phyloP scores from a whole-genome alignment of 148 eudicot genomes.

The Oxyria digyna region DNA sequence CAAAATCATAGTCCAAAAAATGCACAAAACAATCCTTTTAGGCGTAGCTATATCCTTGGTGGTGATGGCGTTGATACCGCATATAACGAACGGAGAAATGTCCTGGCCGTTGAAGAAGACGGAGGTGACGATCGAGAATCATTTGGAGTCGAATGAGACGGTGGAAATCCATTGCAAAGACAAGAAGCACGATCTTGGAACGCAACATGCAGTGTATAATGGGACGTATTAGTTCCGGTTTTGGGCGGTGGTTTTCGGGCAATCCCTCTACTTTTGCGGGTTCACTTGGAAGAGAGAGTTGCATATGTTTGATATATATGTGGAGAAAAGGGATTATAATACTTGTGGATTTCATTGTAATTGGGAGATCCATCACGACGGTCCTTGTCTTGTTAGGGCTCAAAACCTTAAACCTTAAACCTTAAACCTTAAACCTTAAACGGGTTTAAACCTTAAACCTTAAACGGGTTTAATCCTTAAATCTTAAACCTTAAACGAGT shows the following conservation, averaged over 20 bases:
- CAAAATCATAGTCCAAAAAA: too few relatives aligned
- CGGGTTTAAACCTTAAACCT: too few relatives aligned
- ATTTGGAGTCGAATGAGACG: not conserved
- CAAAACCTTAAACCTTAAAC: not conserved
- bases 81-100: not conserved
- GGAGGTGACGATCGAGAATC: not conserved
- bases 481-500: too few relatives aligned
- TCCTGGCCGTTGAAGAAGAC: not conserved
- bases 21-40: too few relatives aligned
- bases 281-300: not conserved
- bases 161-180: not conserved
- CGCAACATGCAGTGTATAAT: not conserved
- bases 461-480: too few relatives aligned
- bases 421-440: too few relatives aligned
- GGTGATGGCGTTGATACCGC: too few relatives aligned
- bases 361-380: not conserved
- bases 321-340: not conserved
- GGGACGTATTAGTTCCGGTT: not conserved
- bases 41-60: too few relatives aligned
- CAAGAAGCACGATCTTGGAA: not conserved
- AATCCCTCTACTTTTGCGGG: not conserved
- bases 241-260: not conserved
- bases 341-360: not conserved
- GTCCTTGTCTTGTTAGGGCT: not conserved
- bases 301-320: not conserved